These are phyloP conservation scores for Leccinum variicolor DNA, from an alignment of 768 basidiomycete species.

Conservation along the genomic window DNA sequence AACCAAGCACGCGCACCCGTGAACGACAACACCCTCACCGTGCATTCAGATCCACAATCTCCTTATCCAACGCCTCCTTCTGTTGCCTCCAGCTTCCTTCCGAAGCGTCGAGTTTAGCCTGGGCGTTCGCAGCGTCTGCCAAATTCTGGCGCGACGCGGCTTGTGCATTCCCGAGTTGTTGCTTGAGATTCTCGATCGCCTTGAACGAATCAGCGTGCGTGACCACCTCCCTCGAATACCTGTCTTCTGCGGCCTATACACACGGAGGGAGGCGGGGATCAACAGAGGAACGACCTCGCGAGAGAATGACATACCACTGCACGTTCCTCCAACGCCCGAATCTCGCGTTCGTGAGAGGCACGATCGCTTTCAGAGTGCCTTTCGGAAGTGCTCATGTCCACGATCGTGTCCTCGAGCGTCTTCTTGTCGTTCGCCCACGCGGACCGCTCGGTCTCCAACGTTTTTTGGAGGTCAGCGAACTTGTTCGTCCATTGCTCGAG, in stretches of 20 bases:
- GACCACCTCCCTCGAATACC: conserved; percentile 75
- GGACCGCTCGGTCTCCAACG: conserved; percentile 64
- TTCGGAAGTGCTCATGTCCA: conserved; percentile 75
- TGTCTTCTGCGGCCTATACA: conserved; percentile 67
- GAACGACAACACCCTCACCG: conserved; percentile 43
- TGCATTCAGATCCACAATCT: conserved; percentile 65
- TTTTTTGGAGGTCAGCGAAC: conserved; percentile 56
- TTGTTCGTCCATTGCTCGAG: conserved; percentile 46
- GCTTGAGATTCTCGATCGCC: conserved; percentile 57
- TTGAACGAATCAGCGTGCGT: conserved; percentile 86
- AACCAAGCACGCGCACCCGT: neutral
- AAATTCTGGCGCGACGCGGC: conserved; percentile 53
- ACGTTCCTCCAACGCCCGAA: conserved; percentile 65
- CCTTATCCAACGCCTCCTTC: conserved; percentile 72
- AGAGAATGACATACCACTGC: conserved; percentile 47
- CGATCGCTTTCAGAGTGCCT: conserved; percentile 63
- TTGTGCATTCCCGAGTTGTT: conserved; percentile 55
- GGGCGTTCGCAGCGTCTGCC: conserved; percentile 67
- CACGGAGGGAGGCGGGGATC: neutral
- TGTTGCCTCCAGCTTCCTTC: conserved; percentile 82
- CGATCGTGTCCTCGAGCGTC: conserved; percentile 77
- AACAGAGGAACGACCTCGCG: neutral
- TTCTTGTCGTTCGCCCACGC: conserved; percentile 80
- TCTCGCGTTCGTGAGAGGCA: conserved; percentile 56
- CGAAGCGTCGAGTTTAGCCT: conserved; percentile 65